A percentile compares a stretch with the other conserved stretches of the same genome.
Evolutionary conservation across 192 early-diverging fungal genomes (phyloP).

Genomic region (Gigaspora rosea): DNA sequence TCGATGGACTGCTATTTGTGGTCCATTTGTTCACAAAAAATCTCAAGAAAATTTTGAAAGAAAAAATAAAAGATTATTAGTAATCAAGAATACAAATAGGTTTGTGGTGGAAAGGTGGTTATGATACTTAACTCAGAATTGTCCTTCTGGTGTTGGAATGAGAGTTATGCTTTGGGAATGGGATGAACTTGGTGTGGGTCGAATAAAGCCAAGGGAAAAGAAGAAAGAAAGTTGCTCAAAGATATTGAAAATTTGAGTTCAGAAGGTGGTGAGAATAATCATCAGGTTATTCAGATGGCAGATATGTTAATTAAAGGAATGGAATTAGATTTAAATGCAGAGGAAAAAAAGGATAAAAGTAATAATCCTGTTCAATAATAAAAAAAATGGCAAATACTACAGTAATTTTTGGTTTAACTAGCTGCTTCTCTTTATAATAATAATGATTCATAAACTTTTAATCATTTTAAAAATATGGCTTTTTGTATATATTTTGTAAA

Average conservation of each 20-base stretch:
- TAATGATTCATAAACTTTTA: too few species aligned
- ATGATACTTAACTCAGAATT: slow-evolving; percentile 77
- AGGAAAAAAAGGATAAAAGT: not conserved
- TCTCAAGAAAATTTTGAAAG: slow-evolving; percentile 96
- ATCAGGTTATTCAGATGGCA: not conserved
- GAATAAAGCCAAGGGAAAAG: slow-evolving; percentile 34
- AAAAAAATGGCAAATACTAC: too few species aligned
- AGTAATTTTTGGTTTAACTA: too few species aligned
- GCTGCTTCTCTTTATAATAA: too few species aligned
- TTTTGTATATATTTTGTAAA: too few species aligned
- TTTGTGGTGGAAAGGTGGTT: slow-evolving; percentile 77
- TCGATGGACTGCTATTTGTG: slow-evolving; percentile 86
- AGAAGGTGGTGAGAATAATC: not conserved
- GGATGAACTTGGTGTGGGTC: slow-evolving; percentile 54
- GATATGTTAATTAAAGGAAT: slow-evolving; percentile 9
- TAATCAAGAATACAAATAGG: slow-evolving; percentile 75
- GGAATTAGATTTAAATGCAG: not conserved
- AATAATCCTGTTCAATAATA: too few species aligned
- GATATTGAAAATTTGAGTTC: not conserved
- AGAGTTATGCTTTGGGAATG: slow-evolving; percentile 72
- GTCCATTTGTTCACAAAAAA: slow-evolving; percentile 96
- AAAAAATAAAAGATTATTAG: slow-evolving; percentile 80
- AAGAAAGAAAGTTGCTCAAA: slow-evolving; percentile 37
- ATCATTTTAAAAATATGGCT: too few species aligned
- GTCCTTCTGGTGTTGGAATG: slow-evolving; percentile 88